These are phyloP conservation scores for Gaertneriomyces semiglobifer DNA, from an alignment of 192 early-diverging fungal genomes.

Conservation along the genomic window DNA sequence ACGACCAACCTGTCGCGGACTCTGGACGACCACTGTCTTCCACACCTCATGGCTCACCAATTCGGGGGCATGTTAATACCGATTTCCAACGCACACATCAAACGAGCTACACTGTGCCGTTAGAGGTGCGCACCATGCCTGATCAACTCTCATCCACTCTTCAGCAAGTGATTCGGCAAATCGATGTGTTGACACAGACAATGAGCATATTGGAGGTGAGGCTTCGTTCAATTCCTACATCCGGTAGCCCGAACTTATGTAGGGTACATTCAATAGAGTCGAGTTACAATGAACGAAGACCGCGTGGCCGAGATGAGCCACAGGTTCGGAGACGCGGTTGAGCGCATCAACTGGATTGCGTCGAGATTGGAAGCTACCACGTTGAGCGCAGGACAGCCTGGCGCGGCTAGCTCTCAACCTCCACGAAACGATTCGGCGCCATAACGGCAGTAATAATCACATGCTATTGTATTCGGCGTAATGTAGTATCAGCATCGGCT, in stretches of 20 bases:
- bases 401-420: no score
- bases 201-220: slow-evolving; percentile 57
- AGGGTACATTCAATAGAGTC: slow-evolving; percentile 33
- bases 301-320: slow-evolving; percentile 39
- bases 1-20: not conserved
- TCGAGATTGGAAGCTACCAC: not conserved
- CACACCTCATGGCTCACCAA: not conserved
- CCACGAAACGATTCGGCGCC: no score
- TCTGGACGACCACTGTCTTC: not conserved
- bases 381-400: no score
- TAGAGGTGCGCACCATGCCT: slow-evolving; percentile 39
- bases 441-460: no score
- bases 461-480: no score
- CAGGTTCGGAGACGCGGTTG: slow-evolving; percentile 18
- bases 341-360: slow-evolving; percentile 27
- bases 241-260: not conserved
- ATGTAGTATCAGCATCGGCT: no score
- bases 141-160: slow-evolving; percentile 44
- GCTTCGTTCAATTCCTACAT: not conserved
- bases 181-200: slow-evolving; percentile 59
- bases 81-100: not conserved
- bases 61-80: not conserved
- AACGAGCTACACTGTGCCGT: slow-evolving; percentile 20
- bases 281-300: slow-evolving; percentile 54
- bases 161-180: slow-evolving; percentile 47